Conservation (phyloP, 345 rosid genomes). For the Salix arbutifolia region DNA sequence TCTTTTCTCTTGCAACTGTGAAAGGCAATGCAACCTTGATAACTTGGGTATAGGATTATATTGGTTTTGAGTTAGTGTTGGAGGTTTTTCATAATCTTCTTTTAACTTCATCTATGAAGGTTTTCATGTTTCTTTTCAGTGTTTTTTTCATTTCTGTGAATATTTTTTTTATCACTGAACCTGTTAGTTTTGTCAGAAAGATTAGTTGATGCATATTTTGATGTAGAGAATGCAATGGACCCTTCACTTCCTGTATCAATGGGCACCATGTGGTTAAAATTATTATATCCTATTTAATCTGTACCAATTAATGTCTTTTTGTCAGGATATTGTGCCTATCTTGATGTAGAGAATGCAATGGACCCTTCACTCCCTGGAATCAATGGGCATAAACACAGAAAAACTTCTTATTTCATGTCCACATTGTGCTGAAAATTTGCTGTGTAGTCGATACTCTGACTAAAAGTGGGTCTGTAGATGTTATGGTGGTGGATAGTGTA, state of each 20-base stretch:
- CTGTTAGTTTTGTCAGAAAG: conserved; percentile 43
- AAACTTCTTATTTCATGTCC: conserved; percentile 79
- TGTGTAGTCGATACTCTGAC: conserved; percentile 70
- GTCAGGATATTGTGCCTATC: conserved; percentile 85
- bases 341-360: conserved; percentile 91
- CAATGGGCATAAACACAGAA: conserved; percentile 70
- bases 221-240: conserved; percentile 88
- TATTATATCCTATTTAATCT: background rate
- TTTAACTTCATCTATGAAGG: background rate
- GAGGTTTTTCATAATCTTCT: background rate
- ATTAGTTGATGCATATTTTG: conserved; percentile 86
- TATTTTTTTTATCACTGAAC: background rate
- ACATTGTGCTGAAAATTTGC: conserved; percentile 78
- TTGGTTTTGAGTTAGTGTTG: background rate
- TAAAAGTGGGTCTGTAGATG: conserved; percentile 78
- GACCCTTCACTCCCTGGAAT: conserved; percentile 63
- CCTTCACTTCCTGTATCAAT: conserved; percentile 58
- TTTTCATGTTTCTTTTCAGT: background rate
- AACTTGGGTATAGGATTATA: background rate
- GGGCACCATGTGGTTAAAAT: background rate
- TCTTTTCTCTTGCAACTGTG: background rate
- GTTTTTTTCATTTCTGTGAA: background rate
- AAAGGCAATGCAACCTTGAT: background rate
- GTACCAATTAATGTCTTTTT: conserved; percentile 1
- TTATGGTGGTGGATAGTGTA: conserved; percentile 92